Evolutionary conservation across 2,329 filamentous ascomycete species (phyloP), one percentile per base, ranked within the genome.

Genomic region (Didymella lethalis): DNA sequence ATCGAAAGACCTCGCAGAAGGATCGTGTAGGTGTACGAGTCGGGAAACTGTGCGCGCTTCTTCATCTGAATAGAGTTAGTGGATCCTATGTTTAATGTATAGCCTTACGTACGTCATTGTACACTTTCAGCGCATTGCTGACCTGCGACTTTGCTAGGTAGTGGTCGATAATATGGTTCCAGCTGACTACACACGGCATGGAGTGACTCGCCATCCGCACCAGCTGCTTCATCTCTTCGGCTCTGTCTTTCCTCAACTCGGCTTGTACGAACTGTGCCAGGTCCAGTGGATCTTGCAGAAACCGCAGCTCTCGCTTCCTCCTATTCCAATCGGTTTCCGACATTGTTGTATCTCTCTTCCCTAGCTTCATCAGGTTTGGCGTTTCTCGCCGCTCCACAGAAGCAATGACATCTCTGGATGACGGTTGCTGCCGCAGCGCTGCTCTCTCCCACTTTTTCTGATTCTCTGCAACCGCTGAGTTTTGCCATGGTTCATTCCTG

Each of bases 141-240:
- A 92, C 76, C 50, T 83, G 83, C 41, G 85, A 81, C 25, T 86
- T 81, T 41, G 83, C 78, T 75, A 97, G 79, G 62, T 86, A 82
- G 75, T 92, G 87, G 57, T 89, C 85, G 56, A 99, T 88, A 44
- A 97, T 77, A 71, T 91, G 86, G 77, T 98, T 98, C 93, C 94
- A 99, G 58, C 90, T 88, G 57, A 96, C 93, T 4, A 86, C 81
- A 63, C 90, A 88, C 57, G 88, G 80, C 64, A 85, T 82, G 0
- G 82, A 76, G 64, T 84, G 86, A 75, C 88, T 92, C n/a, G 90
- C 89, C 66, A 84, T 81, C 57, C 90, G 87, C 36, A 90, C 85
- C 59, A 96, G 75, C 20, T 86, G 80, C 41, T 89, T 76, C 26
- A 93, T 92, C 70, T 92, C 87, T 2, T 88, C 85, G 36, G 84